Conservation (phyloP, 31 red algal species). For the Odonthalia washingtoniensis region DNA sequence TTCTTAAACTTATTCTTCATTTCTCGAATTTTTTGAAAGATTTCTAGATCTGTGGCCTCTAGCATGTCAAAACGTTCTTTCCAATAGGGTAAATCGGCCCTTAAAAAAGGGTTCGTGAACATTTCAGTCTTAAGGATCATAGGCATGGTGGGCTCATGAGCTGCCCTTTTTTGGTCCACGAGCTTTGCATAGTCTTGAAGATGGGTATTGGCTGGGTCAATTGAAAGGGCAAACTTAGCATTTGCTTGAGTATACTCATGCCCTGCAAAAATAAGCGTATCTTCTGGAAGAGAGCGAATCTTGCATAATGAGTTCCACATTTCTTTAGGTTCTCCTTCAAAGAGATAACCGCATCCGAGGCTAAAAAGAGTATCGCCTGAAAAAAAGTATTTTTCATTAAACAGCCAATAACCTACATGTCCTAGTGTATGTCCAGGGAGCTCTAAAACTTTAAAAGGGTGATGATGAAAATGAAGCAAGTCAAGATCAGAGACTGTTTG, state of each 20-base stretch:
- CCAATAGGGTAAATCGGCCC: slow-evolving; percentile 1
- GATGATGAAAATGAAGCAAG: slow-evolving; percentile 18
- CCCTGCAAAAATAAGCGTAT: slow-evolving; percentile 72
- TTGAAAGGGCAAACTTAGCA: slow-evolving; percentile 65
- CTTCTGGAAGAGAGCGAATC: slow-evolving; percentile 53
- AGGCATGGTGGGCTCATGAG: slow-evolving; percentile 65
- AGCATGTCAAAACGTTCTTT: background rate
- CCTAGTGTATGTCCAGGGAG: slow-evolving; percentile 81
- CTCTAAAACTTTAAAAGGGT: slow-evolving; percentile 46
- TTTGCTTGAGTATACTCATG: slow-evolving; percentile 80
- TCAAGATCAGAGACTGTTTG: slow-evolving; percentile 11
- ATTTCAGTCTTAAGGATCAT: slow-evolving; percentile 56
- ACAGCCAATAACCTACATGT: slow-evolving; percentile 26
- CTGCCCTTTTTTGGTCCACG: slow-evolving; percentile 26
- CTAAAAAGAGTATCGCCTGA: slow-evolving; percentile 82
- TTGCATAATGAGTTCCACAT: slow-evolving; percentile 67
- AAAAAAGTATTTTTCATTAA: slow-evolving; percentile 48
- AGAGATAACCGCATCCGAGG: slow-evolving; percentile 74
- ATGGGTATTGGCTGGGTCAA: slow-evolving; percentile 66
- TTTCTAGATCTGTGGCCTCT: background rate
- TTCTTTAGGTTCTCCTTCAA: slow-evolving; percentile 71
- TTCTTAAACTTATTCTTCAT: slow-evolving; percentile 17
- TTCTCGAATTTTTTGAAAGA: slow-evolving; percentile 18
- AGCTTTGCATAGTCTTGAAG: slow-evolving; percentile 45
- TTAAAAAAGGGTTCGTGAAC: slow-evolving; percentile 74